These are phyloP conservation scores for Arabidopsis suecica DNA, from an alignment of 345 rosid genomes.

Conservation along the genomic window DNA sequence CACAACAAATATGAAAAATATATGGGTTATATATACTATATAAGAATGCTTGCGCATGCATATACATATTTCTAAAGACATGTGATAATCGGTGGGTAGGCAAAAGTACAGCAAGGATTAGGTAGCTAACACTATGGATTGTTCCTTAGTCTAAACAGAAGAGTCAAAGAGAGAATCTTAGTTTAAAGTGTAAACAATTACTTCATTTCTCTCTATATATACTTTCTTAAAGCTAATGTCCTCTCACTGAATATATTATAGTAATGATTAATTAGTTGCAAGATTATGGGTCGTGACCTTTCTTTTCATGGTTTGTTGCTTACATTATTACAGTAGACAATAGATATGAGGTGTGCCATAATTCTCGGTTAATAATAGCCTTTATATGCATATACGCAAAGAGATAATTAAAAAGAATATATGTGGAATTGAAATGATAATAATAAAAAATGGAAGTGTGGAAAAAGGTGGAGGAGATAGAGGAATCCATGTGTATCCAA, in stretches of 20 bases:
- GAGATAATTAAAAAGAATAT: conserved; percentile 32
- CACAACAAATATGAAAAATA: conserved; percentile 23
- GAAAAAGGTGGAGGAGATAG: conserved; percentile 46
- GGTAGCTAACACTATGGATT: conserved; percentile 50
- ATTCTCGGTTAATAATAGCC: conserved; percentile 32
- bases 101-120: conserved; percentile 49
- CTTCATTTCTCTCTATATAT: conserved; percentile 19
- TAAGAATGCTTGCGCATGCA: conserved; percentile 42
- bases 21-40: conserved; percentile 2
- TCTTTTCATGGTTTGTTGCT: conserved; percentile 31
- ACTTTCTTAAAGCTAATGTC: conserved; percentile 31
- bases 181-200: conserved; percentile 39
- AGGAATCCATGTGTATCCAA: conserved; percentile 77
- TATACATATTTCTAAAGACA: conserved; percentile 36
- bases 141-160: conserved; percentile 48
- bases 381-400: conserved; percentile 10
- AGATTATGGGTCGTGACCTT: conserved; percentile 35
- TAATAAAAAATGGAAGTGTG: conserved; percentile 37
- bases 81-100: conserved; percentile 47
- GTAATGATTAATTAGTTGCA: conserved; percentile 26
- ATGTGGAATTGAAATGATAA: conserved; percentile 27
- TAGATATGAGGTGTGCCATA: conserved; percentile 33
- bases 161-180: conserved; percentile 51
- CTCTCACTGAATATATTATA: conserved; percentile 16
- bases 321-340: conserved; percentile 36